phyloP scores from a whole-genome alignment of 441 rosid genomes.

The Erodium texanum region DNA sequence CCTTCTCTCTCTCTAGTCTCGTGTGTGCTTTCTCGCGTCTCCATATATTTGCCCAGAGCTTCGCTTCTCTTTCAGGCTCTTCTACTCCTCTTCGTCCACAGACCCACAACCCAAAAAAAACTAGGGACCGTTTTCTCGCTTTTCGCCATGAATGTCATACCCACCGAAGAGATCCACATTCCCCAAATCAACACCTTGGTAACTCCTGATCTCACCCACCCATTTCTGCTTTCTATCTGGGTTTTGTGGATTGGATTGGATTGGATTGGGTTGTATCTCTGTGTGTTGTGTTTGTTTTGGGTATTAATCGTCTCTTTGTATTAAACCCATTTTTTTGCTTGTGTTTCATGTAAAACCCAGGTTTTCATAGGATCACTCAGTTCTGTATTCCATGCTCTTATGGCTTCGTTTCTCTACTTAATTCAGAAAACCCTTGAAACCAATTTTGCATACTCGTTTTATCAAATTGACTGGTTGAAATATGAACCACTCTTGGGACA shows the following conservation, averaged over 20 bases:
- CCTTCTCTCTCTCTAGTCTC: constrained; percentile 19
- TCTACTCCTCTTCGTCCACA: neutral
- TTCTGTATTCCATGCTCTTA: too few relatives aligned
- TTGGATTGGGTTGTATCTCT: neutral
- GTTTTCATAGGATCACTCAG: too few relatives aligned
- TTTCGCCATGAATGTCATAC: constrained; percentile 1
- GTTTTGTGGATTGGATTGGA: neutral
- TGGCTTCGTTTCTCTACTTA: neutral
- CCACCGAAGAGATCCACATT: constrained; percentile 8
- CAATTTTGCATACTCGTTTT: neutral
- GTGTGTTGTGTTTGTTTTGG: neutral
- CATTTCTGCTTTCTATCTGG: neutral
- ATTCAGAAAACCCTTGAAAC: neutral
- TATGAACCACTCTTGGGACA: neutral
- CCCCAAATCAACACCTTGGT: constrained; percentile 8
- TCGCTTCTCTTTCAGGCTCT: neutral
- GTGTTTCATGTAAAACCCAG: too few relatives aligned
- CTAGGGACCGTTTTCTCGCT: neutral
- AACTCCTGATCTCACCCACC: neutral
- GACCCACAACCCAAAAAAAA: neutral
- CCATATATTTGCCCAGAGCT: neutral
- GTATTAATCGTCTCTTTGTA: neutral
- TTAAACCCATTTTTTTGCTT: neutral
- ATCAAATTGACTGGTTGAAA: neutral
- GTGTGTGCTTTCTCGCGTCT: neutral